These are phyloP conservation scores for Cicer yamashitae DNA, from an alignment of 306 rosid species.

Conservation along the genomic window DNA sequence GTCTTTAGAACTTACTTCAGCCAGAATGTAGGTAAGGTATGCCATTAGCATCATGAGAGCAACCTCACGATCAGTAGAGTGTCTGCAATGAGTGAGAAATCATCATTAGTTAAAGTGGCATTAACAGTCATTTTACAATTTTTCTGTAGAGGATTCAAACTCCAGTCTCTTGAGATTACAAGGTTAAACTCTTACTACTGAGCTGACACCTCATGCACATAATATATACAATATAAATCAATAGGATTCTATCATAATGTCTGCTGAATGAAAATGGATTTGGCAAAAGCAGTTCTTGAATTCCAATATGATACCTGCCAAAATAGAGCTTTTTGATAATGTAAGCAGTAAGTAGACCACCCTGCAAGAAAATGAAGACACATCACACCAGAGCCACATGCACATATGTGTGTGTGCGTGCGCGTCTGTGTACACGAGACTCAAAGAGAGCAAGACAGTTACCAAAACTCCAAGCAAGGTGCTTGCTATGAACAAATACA, in stretches of 20 bases:
- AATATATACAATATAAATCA: not conserved
- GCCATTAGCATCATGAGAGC: conserved; percentile 99
- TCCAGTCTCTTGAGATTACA: too few relatives aligned
- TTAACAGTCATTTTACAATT: too few relatives aligned
- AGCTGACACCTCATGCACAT: too few relatives aligned
- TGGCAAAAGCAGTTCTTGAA: conserved; percentile 13
- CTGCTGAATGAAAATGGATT: conserved; percentile 8
- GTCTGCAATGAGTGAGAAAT: conserved; percentile 59
- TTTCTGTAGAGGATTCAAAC: too few relatives aligned
- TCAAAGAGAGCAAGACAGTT: conserved; percentile 42
- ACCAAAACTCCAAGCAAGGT: conserved; percentile 88
- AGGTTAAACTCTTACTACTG: too few relatives aligned
- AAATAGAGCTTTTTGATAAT: conserved; percentile 83
- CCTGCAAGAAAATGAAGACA: conserved; percentile 56
- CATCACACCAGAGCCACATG: conserved; percentile 41
- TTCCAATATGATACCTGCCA: conserved; percentile 68
- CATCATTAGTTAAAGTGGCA: too few relatives aligned
- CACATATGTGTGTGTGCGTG: not conserved
- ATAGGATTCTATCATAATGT: conserved; percentile 21
- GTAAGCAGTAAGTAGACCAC: conserved; percentile 92
- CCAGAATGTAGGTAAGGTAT: conserved; percentile 92
- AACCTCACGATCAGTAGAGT: conserved; percentile 97
- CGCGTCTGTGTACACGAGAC: not conserved
- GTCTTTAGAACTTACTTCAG: conserved; percentile 75
- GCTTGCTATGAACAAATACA: conserved; percentile 78